phyloP scores from a whole-genome alignment of 306 rosid genomes.

The Dicorynia guianensis region DNA sequence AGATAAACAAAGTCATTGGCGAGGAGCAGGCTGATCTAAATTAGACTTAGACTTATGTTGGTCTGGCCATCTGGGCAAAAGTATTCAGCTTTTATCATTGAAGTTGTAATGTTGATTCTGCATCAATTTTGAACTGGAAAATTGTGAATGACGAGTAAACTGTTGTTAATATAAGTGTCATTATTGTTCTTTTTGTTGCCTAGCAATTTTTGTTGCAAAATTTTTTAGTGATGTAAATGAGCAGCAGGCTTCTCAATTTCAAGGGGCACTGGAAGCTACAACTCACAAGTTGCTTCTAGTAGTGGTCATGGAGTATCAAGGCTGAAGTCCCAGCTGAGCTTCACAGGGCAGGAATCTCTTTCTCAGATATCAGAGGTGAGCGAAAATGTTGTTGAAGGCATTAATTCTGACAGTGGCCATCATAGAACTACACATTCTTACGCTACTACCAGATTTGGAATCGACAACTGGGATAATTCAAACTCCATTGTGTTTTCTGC shows the following conservation, averaged over 20 bases:
- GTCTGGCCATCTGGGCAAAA: too few species aligned
- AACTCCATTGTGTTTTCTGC: slow-evolving; percentile 75
- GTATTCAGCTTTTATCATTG: too few species aligned
- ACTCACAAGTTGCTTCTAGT: slow-evolving; percentile 55
- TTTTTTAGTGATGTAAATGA: not conserved
- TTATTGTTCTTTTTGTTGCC: not conserved
- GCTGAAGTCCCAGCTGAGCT: slow-evolving; percentile 82
- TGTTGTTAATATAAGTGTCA: not conserved
- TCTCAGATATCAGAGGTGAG: slow-evolving; percentile 71
- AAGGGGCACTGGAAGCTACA: slow-evolving; percentile 64
- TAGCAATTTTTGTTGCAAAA: too few species aligned
- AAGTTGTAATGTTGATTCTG: too few species aligned
- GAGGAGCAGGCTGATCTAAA: too few species aligned
- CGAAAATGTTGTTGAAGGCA: slow-evolving; percentile 52
- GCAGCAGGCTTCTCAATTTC: slow-evolving; percentile 82
- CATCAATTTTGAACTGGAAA: not conserved
- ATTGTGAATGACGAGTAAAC: not conserved
- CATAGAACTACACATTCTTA: slow-evolving; percentile 53
- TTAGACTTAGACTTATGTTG: too few species aligned
- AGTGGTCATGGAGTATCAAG: slow-evolving; percentile 57
- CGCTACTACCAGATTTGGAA: slow-evolving; percentile 53
- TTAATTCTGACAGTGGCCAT: slow-evolving; percentile 50
- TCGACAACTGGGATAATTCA: slow-evolving; percentile 70
- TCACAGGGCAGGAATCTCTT: slow-evolving; percentile 79
- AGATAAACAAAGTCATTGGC: not conserved